These are phyloP conservation scores for Persicaria maculosa DNA, from an alignment of 148 eudicot species.

Conservation along the genomic window DNA sequence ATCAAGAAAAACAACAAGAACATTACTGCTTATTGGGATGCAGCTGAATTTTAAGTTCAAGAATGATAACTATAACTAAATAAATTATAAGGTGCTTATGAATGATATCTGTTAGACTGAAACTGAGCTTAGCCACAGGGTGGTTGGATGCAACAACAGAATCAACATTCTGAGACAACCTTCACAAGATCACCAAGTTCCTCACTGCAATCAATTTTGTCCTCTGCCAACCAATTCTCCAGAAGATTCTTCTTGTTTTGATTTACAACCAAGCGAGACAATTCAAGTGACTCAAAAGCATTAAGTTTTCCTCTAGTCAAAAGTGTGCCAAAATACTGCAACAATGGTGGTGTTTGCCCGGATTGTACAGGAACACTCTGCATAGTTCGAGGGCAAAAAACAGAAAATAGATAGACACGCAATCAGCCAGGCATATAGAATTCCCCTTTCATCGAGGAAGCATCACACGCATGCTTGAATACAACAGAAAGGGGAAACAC, in stretches of 20 bases:
- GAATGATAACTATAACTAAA: too few relatives aligned
- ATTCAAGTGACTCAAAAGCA: conserved; percentile 85
- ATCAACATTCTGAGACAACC: conserved; percentile 28
- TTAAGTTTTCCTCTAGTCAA: conserved; percentile 76
- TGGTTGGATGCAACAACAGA: background rate
- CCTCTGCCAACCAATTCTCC: conserved; percentile 94
- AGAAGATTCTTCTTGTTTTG: conserved; percentile 81
- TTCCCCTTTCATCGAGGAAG: background rate
- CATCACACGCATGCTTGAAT: background rate
- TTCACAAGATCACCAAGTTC: conserved; percentile 98
- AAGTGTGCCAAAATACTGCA: conserved; percentile 85
- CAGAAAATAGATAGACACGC: background rate
- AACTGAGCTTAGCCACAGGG: too few relatives aligned
- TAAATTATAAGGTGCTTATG: conserved; percentile 8
- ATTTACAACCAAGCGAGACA: conserved; percentile 90
- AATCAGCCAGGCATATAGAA: background rate
- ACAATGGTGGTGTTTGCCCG: conserved; percentile 88
- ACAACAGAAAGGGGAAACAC: background rate
- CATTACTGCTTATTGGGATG: too few relatives aligned
- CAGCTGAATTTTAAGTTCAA: too few relatives aligned
- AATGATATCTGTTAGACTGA: too few relatives aligned
- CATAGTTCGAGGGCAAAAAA: conserved; percentile 7
- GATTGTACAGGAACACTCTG: conserved; percentile 98
- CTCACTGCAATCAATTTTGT: conserved; percentile 88
- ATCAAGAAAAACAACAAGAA: background rate